Evolutionary conservation across 495 filamentous ascomycete genomes (phyloP).

Genomic region (Neurospora intermedia): DNA sequence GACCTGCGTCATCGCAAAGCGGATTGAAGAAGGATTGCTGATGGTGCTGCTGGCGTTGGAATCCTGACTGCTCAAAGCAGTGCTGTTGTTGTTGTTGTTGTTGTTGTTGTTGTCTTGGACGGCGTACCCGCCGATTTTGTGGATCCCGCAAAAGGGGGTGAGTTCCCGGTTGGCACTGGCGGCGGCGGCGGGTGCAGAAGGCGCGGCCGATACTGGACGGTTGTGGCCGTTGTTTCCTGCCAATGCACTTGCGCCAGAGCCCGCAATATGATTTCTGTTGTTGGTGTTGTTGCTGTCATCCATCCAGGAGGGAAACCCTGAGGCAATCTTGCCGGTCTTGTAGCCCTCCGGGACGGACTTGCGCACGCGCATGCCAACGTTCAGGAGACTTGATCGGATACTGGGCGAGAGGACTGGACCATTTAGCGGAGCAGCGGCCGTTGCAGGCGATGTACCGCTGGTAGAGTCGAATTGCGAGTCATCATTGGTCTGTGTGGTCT

Average conservation of each 20-base stretch:
- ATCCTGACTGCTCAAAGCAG: conserved; percentile 31
- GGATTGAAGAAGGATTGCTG: conserved; percentile 1
- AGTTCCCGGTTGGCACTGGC: conserved; percentile 38
- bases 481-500: neutral
- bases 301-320: conserved; percentile 33
- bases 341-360: conserved; percentile 89
- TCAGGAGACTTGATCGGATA: conserved; percentile 68
- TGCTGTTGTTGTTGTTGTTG: conserved; percentile 9
- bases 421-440: conserved; percentile 20
- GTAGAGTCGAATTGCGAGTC: conserved; percentile 3
- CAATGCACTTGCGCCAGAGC: neutral
- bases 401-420: conserved; percentile 45
- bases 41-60: conserved; percentile 18
- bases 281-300: conserved; percentile 12
- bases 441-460: neutral
- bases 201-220: neutral
- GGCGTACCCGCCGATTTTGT: conserved; percentile 49
- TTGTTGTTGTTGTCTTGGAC: conserved; percentile 26
- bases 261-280: neutral
- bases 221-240: neutral
- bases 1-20: neutral
- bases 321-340: conserved; percentile 54
- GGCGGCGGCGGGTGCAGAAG: neutral
- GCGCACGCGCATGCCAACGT: conserved; percentile 85
- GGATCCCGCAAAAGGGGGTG: conserved; percentile 64